Percentiles rank a stretch among this genome's conserved stretches.
Conservation (phyloP, 2,329 filamentous ascomycete species). For the Cryphonectria parasitica region DNA sequence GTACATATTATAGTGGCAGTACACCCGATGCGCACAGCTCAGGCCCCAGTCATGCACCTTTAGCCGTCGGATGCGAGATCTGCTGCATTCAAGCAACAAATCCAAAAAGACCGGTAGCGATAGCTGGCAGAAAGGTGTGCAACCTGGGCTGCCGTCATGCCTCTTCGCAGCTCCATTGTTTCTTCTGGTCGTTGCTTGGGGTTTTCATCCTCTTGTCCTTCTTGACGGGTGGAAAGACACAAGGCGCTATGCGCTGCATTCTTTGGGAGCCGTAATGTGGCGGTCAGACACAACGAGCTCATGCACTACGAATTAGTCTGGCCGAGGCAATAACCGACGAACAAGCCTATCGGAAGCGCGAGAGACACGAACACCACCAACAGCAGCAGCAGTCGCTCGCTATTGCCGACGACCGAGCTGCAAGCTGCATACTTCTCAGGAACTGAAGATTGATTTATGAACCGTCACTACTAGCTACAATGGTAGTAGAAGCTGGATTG, state of each 20-base stretch:
- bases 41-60: not conserved
- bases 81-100: not conserved
- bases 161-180: not conserved
- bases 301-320: not conserved
- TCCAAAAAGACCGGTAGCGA: not conserved
- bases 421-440: not conserved
- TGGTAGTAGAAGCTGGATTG: not conserved
- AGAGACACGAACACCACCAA: not conserved
- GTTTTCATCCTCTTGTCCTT: not conserved
- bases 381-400: not conserved
- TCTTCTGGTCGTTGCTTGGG: not conserved
- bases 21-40: not conserved
- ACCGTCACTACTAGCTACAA: not conserved
- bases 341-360: conserved; percentile 2
- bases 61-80: conserved; percentile 8
- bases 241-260: not conserved
- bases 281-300: conserved; percentile 5
- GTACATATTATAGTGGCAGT: not conserved
- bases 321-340: conserved; percentile 7
- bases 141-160: not conserved
- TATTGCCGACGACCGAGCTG: not conserved
- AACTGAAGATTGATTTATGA: not conserved
- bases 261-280: not conserved
- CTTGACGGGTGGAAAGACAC: not conserved
- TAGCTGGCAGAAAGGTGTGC: not conserved